Evolutionary conservation across 176 grass and related monocot genomes (phyloP), one percentile per base, ranked within the genome.

Genomic region (Carex littledalei): DNA sequence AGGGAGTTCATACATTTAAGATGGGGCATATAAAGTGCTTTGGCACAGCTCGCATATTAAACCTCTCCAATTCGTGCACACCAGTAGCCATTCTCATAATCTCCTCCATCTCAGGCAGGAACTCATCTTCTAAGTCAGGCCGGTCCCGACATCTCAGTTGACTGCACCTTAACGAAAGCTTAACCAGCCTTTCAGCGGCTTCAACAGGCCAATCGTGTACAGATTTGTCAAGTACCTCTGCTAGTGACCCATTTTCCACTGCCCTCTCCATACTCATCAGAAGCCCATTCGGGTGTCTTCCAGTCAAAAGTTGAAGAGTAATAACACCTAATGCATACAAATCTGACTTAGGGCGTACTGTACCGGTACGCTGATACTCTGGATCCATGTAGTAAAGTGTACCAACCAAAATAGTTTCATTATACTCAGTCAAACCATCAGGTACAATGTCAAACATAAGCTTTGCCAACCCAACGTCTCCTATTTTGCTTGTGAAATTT

Each of bases 341-440:
- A 92, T 97, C 94, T 50, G 94, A 97, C 87, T 97, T 97, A 2
- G 94, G 94, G 12, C 94, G 86, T 74, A 97, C 29, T 18, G 92
- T 97, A 82, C 94, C 94, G 14, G 94, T 97, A 83, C 90, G 85
- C 37, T 97, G 92, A 60, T 97, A 97, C 84, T 97, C 94, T 13
- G 94, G 94, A 78, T 97, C 92, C 94, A 97, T 94, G 81, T 94
- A 94, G 80, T 82, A 94, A 22, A 97, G 61, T 71, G 94, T 97
- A 59, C 94, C 94, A 49, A 89, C 92, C 47, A 97, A 63, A 55
- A 87, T 6, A n/a, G 94, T 97, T 29, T 97, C 94, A 71, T 85
- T 92, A 89, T 97, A 97, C 63, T 92, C 94, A 56, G 94, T 97
- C 20, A 92, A 61, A 16, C 89, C 94, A 85, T 97, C 94, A 37